Evolutionary conservation across 75 land plant species (phyloP).

Genomic region (Selaginella moellendorffii): DNA sequence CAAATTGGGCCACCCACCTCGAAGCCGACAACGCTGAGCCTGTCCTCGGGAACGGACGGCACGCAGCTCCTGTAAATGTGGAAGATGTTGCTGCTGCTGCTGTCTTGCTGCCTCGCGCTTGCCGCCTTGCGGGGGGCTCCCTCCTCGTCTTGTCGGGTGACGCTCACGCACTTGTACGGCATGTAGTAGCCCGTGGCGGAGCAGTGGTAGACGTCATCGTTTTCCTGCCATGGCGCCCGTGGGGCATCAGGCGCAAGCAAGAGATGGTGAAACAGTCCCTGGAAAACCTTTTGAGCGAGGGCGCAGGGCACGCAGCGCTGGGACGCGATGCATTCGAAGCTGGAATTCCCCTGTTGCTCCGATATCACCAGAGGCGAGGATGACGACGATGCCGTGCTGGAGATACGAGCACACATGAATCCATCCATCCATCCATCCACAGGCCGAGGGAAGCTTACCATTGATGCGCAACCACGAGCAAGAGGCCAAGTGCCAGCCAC

Average conservation of each 20-base stretch:
- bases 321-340: background rate
- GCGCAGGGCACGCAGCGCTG: background rate
- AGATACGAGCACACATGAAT: too few species aligned
- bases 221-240: slow-evolving; percentile 14
- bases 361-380: background rate
- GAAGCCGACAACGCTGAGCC: slow-evolving; percentile 47
- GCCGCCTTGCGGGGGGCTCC: background rate
- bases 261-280: background rate
- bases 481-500: too few species aligned
- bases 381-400: too few species aligned
- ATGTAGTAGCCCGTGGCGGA: slow-evolving; percentile 60
- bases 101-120: background rate
- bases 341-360: background rate
- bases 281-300: background rate
- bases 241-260: background rate
- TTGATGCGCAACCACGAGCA: too few species aligned
- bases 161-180: slow-evolving; percentile 39
- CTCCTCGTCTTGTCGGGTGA: background rate
- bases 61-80: slow-evolving; percentile 55
- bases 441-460: too few species aligned
- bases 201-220: slow-evolving; percentile 45
- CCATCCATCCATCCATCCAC: too few species aligned
- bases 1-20: slow-evolving; percentile 33
- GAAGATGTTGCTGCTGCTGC: slow-evolving; percentile 16
- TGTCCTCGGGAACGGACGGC: slow-evolving; percentile 45